Percentiles rank a stretch among this genome's conserved stretches.
These are phyloP conservation scores for Sarocladiaceae sp. DNA, from an alignment of 2,329 filamentous ascomycete species.

Conservation along the genomic window DNA sequence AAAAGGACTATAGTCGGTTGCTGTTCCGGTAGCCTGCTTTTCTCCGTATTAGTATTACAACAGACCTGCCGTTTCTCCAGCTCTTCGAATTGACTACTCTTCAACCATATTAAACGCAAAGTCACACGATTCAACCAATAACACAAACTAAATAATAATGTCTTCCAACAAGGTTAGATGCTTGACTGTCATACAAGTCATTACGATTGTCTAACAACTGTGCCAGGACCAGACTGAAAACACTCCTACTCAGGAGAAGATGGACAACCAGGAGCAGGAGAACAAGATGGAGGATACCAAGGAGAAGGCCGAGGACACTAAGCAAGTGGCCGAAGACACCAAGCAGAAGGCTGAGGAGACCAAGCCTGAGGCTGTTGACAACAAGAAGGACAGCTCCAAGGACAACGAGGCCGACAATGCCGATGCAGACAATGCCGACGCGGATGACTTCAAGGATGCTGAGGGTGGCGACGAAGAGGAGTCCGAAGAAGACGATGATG, in stretches of 20 bases:
- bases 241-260: slow-evolving; percentile 4
- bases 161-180: neutral
- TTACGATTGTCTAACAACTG: neutral
- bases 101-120: too few species aligned
- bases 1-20: neutral
- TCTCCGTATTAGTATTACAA: neutral
- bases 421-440: slow-evolving; percentile 9
- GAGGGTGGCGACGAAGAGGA: slow-evolving; percentile 9
- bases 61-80: too few species aligned
- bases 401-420: slow-evolving; percentile 10
- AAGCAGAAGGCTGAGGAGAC: neutral
- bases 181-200: neutral
- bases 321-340: slow-evolving; percentile 5
- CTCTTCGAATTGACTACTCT: too few species aligned
- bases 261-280: slow-evolving; percentile 6
- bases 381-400: slow-evolving; percentile 6
- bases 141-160: slow-evolving; percentile 4
- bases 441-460: slow-evolving; percentile 12
- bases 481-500: slow-evolving; percentile 6
- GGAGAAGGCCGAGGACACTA: slow-evolving; percentile 9
- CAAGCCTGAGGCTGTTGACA: slow-evolving; percentile 10
- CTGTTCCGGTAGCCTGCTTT: neutral
- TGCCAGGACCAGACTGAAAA: slow-evolving; percentile 4
- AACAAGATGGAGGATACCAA: slow-evolving; percentile 2
- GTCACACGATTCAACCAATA: too few species aligned